Evolutionary conservation across 768 basidiomycete genomes (phyloP), one percentile per base, ranked within the genome.

Genomic region (Tricholoma bakamatsutake): DNA sequence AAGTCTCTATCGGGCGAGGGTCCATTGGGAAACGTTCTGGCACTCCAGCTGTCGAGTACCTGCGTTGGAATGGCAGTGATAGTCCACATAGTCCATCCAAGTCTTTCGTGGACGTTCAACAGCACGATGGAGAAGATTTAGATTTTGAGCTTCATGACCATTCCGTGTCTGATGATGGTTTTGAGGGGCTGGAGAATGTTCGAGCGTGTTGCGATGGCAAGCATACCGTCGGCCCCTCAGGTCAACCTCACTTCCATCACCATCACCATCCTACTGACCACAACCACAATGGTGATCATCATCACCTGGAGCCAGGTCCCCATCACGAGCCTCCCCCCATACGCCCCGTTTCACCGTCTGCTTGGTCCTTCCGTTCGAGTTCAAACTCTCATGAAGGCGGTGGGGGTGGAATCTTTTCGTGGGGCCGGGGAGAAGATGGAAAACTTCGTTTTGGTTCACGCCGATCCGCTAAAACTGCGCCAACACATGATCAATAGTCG

Each of bases 121-220:
- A 62, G 24, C 67, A 69, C 17, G 80, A 84, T 11, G 80, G 82
- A 0, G 84, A 84, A 2, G 90, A 86, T 18, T 73, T 89, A 1
- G 89, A 90, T 62, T 90, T 95, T 64, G 91, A 95, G 71, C 73
- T 93, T 31, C 86, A 94, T 62, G 89, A 83, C 17, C 87, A 84
- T 17, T 76, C 77, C 18, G 68, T 80, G 59, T 87, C 84, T 11
- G 90, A 91, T 60, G 85, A 85, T 31, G 91, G 84, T 4, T 98
- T 83, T 66, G 95, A 98, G 64, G 94, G 93, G 0, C 69, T 98
- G 53, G 95, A 98, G 74, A 98, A 98, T 64, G 94, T 98, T 18
- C 81, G 96, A 21, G 93, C 89, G 1, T 93, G 91, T 67, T 93
- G 90, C 63, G 90, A 92, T 67, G 91, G 90, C 17, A 78, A 83